Conservation (phyloP, 352 stramenopile species). For the Pythium chondricola region DNA sequence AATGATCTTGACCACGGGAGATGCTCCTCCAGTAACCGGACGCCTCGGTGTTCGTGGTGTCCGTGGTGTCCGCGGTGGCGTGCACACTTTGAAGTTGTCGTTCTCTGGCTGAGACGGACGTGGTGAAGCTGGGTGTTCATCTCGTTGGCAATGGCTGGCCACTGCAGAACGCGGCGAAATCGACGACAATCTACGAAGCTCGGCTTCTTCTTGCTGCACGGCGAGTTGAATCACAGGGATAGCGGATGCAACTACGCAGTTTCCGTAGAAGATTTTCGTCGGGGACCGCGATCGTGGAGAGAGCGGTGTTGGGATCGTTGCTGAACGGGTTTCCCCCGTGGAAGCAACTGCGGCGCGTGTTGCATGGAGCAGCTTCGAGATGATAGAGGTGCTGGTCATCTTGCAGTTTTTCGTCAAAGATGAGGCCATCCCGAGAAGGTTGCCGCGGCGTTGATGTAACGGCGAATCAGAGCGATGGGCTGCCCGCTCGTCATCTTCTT, state of each 20-base stretch:
- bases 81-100: background rate
- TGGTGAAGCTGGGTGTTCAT: background rate
- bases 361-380: slow-evolving; percentile 46
- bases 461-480: slow-evolving; percentile 23
- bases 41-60: slow-evolving; percentile 11
- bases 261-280: slow-evolving; percentile 15
- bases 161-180: too few species aligned
- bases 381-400: slow-evolving; percentile 58
- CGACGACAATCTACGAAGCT: too few species aligned
- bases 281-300: background rate
- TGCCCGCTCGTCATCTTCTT: slow-evolving; percentile 31
- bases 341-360: slow-evolving; percentile 20
- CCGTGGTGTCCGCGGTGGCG: background rate
- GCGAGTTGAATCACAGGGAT: slow-evolving; percentile 3
- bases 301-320: background rate
- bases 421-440: slow-evolving; percentile 30
- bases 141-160: too few species aligned
- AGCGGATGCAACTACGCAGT: background rate
- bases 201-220: background rate
- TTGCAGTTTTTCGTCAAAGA: slow-evolving; percentile 46
- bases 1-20: slow-evolving; percentile 38
- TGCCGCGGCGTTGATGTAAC: slow-evolving; percentile 45
- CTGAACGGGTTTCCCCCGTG: background rate
- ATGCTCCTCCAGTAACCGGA: slow-evolving; percentile 36
- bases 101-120: too few species aligned